Evolutionary conservation across 2,329 filamentous ascomycete genomes (phyloP), one percentile per base, ranked within the genome.

Genomic region (Neofusicoccum sp.): DNA sequence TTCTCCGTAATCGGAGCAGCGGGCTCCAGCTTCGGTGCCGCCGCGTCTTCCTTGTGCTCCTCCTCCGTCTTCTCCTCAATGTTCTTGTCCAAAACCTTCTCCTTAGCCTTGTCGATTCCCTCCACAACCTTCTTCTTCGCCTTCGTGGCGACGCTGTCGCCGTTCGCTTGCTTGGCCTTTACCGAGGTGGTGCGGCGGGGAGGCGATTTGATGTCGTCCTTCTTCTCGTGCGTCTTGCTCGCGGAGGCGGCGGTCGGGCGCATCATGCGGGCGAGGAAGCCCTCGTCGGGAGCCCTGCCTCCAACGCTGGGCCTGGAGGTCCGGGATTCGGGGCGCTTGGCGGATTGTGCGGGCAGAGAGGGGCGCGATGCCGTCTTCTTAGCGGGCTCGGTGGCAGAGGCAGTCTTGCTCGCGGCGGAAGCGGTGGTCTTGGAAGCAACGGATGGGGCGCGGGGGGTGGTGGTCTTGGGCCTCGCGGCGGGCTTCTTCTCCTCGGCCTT

Each of bases 191-290:
- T 57, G 41, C 70, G 69, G 30, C 67, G 68, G 11, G 76, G 74
- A 33, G 76, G 73, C 62, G 73, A 73, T 70, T 73, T 71, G 20
- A 70, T 70, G 12, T 74, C 72, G 30, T 58, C 54, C 4, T 71
- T 71, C 75, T 89, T 91, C 4, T 90, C 88, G 2, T 84, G 78
- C 0, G 83, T 82, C 75, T 90, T 91, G 64, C 81, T 86, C 7
- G 87, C 82, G 4, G 87, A 90, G 47, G 84, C 80, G 45, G 88
- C 84, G 0, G 89, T 93, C 2, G 89, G 89, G 41, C 89, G 81
- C 85, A 88, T 92, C 89, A 93, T 91, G 57, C 89, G 84, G n/a
- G 88, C 89, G 28, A 93, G 76, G 74, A 93, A 93, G 12, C 85
- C 76, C 65, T 90, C 87, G 64, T 90, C 87, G 1, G 89, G 79